Percentiles rank a stretch among this genome's conserved stretches.
These are phyloP conservation scores for Globisporangium yorkense DNA, from an alignment of 352 stramenopile genomes.

Conservation along the genomic window DNA sequence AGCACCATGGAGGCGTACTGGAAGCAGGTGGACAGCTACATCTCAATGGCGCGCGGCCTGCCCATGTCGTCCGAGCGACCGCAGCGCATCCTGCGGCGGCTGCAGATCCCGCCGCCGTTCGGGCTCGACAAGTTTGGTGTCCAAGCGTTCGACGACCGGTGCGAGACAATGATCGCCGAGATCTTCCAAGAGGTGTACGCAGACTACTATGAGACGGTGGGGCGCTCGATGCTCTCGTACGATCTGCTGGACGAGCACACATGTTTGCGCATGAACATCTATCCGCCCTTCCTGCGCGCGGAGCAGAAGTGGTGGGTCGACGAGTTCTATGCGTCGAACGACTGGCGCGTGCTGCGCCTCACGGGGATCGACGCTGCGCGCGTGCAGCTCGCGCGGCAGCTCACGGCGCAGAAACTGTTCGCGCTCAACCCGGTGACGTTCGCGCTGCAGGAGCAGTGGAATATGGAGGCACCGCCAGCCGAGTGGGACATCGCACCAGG, in stretches of 20 bases:
- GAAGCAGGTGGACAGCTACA: conserved; percentile 67
- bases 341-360: conserved; percentile 77
- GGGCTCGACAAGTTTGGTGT: conserved; percentile 35
- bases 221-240: conserved; percentile 84
- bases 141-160: conserved; percentile 53
- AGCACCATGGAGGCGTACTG: conserved; percentile 83
- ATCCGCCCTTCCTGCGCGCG: conserved; percentile 67
- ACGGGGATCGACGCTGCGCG: conserved; percentile 62
- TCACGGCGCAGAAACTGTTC: conserved; percentile 52
- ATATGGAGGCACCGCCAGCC: conserved; percentile 53
- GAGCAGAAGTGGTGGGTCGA: conserved; percentile 87
- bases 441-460: conserved; percentile 87
- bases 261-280: conserved; percentile 77
- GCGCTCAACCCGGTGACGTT: conserved; percentile 78
- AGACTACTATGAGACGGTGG: conserved; percentile 75
- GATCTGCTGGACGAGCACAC: conserved; percentile 72
- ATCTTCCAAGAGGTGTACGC: conserved; percentile 75
- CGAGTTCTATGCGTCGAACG: conserved; percentile 54
- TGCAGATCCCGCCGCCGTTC: conserved; percentile 63
- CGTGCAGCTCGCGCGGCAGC: conserved; percentile 31
- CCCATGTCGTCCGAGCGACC: conserved; percentile 61
- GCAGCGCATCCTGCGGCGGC: conserved; percentile 49
- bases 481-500: conserved; percentile 68
- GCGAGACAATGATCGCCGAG: conserved; percentile 59
- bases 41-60: conserved; percentile 35